phyloP scores from a whole-genome alignment of 495 filamentous ascomycete species.

The Penicillium parvum region DNA sequence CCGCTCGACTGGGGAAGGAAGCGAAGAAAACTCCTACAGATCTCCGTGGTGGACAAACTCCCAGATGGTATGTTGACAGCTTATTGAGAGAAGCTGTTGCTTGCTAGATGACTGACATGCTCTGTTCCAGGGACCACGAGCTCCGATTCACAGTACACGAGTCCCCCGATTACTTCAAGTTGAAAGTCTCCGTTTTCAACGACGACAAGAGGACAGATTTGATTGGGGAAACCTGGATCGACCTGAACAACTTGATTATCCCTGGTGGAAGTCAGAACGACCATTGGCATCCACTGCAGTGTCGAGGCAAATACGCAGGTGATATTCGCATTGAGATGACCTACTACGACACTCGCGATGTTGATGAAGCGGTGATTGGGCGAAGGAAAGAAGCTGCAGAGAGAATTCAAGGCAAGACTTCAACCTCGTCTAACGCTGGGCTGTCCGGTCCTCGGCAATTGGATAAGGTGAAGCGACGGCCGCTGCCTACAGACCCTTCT shows the following conservation, averaged over 20 bases:
- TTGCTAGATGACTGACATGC: conserved; percentile 18
- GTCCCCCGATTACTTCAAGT: conserved; percentile 86
- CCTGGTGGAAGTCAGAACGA: conserved; percentile 88
- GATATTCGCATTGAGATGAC: conserved; percentile 94
- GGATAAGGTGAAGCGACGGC: conserved; percentile 68
- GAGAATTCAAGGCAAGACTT: conserved; percentile 26
- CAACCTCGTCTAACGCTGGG: conserved; percentile 22
- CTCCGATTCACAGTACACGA: conserved; percentile 94
- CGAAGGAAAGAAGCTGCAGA: conserved; percentile 47
- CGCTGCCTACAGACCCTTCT: conserved; percentile 69
- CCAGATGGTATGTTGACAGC: conserved; percentile 68
- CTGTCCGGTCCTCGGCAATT: conserved; percentile 56
- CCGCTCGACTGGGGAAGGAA: conserved; percentile 89
- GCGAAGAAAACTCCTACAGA: conserved; percentile 97
- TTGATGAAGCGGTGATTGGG: conserved; percentile 59
- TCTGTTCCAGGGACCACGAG: conserved; percentile 79
- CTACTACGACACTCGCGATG: conserved; percentile 86
- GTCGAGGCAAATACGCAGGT: conserved; percentile 88
- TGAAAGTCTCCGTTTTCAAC: conserved; percentile 95
- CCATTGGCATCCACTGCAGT: conserved; percentile 82
- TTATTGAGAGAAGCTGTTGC: not conserved
- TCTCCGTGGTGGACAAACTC: conserved; percentile 90
- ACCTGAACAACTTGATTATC: conserved; percentile 74
- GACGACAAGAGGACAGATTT: conserved; percentile 95
- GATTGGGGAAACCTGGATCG: conserved; percentile 89